phyloP scores from a whole-genome alignment of 306 rosid species.

The Fragaria vesca region DNA sequence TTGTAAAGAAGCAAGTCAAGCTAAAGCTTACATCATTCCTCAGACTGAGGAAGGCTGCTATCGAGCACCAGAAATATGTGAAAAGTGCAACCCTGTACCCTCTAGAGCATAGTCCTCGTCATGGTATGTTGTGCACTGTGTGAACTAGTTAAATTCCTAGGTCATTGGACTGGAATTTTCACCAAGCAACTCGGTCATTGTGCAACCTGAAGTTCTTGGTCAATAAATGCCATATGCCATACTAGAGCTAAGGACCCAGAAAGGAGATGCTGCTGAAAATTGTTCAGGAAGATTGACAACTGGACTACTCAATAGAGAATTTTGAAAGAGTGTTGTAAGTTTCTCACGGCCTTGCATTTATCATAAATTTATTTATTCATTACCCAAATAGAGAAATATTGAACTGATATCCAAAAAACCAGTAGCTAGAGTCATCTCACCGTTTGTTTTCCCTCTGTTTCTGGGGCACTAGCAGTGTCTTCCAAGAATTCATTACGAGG shows the following conservation, averaged over 20 bases:
- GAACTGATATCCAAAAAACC: slow-evolving; percentile 1
- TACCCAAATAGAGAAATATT: slow-evolving; percentile 1
- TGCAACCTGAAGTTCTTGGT: not conserved
- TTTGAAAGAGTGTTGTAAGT: slow-evolving; percentile 22
- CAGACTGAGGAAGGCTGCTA: slow-evolving; percentile 58
- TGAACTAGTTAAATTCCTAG: slow-evolving; percentile 35
- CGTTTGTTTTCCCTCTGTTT: not conserved
- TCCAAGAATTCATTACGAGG: not conserved
- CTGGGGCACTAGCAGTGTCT: slow-evolving; percentile 1
- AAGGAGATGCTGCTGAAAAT: slow-evolving; percentile 6
- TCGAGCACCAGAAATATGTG: slow-evolving; percentile 56
- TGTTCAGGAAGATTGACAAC: slow-evolving; percentile 3
- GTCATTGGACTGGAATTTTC: not conserved
- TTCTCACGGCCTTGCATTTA: not conserved
- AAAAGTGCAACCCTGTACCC: slow-evolving; percentile 83
- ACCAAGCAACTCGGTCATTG: slow-evolving; percentile 9
- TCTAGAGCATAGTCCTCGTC: slow-evolving; percentile 66
- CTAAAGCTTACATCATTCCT: slow-evolving; percentile 38
- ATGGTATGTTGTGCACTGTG: slow-evolving; percentile 76
- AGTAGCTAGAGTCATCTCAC: not conserved
- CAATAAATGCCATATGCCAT: slow-evolving; percentile 4
- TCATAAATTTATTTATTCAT: not conserved
- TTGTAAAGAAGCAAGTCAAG: slow-evolving; percentile 51
- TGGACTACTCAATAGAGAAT: not conserved
- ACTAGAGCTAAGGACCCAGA: slow-evolving; percentile 1